Percentiles rank a stretch among this genome's conserved stretches.
Conservation (phyloP, 2,329 filamentous ascomycete species). For the Colletotrichum lindemuthianum region DNA sequence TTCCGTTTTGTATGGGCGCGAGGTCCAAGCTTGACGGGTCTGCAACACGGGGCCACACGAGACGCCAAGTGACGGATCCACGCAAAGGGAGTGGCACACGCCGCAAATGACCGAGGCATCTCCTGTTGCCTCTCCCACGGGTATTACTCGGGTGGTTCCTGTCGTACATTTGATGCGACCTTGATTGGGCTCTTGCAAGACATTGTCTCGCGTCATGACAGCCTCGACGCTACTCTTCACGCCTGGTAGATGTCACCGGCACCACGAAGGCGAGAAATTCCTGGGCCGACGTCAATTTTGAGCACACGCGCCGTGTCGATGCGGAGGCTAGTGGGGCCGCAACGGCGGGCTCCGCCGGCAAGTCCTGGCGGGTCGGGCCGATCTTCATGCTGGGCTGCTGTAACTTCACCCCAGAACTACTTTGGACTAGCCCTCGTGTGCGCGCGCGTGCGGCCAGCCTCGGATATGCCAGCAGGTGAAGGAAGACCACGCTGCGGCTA, state of each 20-base stretch:
- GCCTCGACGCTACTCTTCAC: neutral
- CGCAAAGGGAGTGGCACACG: neutral
- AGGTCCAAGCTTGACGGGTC: slow-evolving; percentile 21
- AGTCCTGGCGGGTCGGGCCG: slow-evolving; percentile 1
- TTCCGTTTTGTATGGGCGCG: neutral
- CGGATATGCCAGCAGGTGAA: too few species aligned
- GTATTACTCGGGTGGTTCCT: too few species aligned
- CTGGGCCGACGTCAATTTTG: slow-evolving; percentile 24
- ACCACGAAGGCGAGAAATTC: too few species aligned
- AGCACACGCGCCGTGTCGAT: neutral
- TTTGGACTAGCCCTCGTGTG: too few species aligned
- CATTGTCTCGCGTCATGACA: neutral
- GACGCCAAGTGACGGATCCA: slow-evolving; percentile 14
- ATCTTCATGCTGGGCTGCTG: too few species aligned
- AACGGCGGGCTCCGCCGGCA: neutral
- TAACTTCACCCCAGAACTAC: too few species aligned
- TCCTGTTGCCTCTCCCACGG: too few species aligned
- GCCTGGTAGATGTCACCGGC: too few species aligned
- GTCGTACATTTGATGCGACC: too few species aligned
- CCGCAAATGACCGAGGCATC: neutral
- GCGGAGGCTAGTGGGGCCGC: slow-evolving; percentile 24
- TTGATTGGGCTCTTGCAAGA: neutral
- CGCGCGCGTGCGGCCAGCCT: too few species aligned
- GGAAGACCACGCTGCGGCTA: too few species aligned
- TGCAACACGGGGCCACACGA: slow-evolving; percentile 22